phyloP scores from a whole-genome alignment of 345 rosid species.

The Aethionema arabicum region DNA sequence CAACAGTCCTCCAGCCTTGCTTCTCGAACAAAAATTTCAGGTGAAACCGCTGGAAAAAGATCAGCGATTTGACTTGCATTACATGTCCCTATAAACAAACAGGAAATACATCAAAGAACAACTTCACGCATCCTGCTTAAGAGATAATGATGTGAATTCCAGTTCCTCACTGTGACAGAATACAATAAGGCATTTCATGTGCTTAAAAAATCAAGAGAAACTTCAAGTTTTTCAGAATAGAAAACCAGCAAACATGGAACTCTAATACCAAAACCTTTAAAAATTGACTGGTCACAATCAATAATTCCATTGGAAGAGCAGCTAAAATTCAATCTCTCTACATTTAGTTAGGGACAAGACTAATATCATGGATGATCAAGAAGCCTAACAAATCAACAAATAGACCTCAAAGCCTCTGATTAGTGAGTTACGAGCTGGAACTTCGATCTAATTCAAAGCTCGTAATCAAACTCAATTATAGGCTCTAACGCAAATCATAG shows the following conservation, averaged over 20 bases:
- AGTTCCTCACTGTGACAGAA: neutral
- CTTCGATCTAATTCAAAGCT: too few species aligned
- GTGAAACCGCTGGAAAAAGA: constrained; percentile 63
- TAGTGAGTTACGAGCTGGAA: too few species aligned
- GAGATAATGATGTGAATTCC: neutral
- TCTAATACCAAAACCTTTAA: neutral
- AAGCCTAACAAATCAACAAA: neutral
- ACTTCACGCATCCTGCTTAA: neutral
- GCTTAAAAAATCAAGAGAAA: constrained; percentile 7
- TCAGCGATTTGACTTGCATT: constrained; percentile 82
- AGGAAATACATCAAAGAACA: constrained; percentile 9
- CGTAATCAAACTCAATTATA: too few species aligned
- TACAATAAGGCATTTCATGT: neutral
- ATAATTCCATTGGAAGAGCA: neutral
- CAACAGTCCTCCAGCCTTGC: constrained; percentile 91
- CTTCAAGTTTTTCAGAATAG: neutral
- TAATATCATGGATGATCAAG: neutral
- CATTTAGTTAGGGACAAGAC: neutral
- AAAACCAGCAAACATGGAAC: neutral
- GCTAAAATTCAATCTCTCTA: neutral
- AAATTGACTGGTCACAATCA: neutral
- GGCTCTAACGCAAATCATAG: too few species aligned
- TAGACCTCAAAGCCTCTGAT: too few species aligned
- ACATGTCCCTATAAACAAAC: constrained; percentile 52
- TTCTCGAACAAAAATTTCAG: constrained; percentile 85